Percentiles rank a stretch among this genome's conserved stretches.
Conservation (phyloP, 2,329 filamentous ascomycete species). For the Paracamarosporium sp. region DNA sequence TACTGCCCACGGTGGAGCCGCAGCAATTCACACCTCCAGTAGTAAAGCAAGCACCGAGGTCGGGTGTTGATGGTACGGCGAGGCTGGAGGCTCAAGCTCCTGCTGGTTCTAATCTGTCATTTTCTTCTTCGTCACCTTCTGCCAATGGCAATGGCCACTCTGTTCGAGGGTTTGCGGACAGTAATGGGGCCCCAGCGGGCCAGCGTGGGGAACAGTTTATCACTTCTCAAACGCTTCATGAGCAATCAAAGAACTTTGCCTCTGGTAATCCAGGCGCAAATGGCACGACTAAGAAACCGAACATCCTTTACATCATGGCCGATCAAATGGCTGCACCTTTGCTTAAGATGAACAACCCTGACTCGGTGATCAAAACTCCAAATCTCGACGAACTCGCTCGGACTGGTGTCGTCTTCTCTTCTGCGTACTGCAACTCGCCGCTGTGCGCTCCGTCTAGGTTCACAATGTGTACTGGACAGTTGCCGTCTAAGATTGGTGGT, state of each 20-base stretch:
- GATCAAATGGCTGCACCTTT: slow-evolving; percentile 92
- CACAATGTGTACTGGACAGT: slow-evolving; percentile 90
- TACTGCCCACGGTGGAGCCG: slow-evolving; percentile 33
- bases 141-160: slow-evolving; percentile 17
- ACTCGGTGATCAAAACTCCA: slow-evolving; percentile 90
- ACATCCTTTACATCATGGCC: slow-evolving; percentile 94
- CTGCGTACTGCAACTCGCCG: slow-evolving; percentile 91
- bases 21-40: slow-evolving; percentile 19
- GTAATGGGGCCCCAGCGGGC: slow-evolving; percentile 16
- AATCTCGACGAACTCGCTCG: slow-evolving; percentile 84
- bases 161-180: slow-evolving; percentile 4
- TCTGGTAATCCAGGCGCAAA: slow-evolving; percentile 18
- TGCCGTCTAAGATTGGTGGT: slow-evolving; percentile 89
- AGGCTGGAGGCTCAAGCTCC: slow-evolving; percentile 33
- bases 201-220: slow-evolving; percentile 30
- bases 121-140: slow-evolving; percentile 23
- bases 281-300: slow-evolving; percentile 59
- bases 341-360: slow-evolving; percentile 88
- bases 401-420: slow-evolving; percentile 87
- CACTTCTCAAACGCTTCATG: slow-evolving; percentile 33
- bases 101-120: slow-evolving; percentile 18
- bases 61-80: slow-evolving; percentile 16
- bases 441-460: slow-evolving; percentile 92
- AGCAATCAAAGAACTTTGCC: slow-evolving; percentile 34
- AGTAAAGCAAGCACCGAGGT: slow-evolving; percentile 24